Conservation (phyloP, 2,329 filamentous ascomycete genomes). For the Fusarium nematophilum region DNA sequence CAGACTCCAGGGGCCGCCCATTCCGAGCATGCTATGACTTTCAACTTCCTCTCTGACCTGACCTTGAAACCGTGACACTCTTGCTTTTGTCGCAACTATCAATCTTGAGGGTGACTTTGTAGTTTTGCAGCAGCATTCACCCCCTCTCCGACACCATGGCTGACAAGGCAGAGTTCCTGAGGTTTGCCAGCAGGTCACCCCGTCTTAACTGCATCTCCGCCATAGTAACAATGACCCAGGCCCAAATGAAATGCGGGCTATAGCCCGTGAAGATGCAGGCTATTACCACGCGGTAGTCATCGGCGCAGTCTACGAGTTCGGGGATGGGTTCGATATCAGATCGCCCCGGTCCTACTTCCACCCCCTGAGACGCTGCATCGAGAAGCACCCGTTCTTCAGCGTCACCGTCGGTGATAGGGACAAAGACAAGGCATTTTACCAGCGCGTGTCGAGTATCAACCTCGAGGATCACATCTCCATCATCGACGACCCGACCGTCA, state of each 20-base stretch:
- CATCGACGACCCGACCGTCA: not conserved
- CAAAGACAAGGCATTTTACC: constrained; percentile 37
- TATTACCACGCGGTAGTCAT: constrained; percentile 39
- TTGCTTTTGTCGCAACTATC: too few species aligned
- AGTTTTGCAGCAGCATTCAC: too few species aligned
- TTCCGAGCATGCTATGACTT: not conserved
- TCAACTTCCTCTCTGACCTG: not conserved
- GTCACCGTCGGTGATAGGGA: constrained; percentile 31
- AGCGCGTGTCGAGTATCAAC: constrained; percentile 30
- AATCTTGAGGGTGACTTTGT: too few species aligned
- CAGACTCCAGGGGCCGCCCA: constrained; percentile 29
- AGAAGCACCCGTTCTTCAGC: constrained; percentile 35
- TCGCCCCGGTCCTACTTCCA: constrained; percentile 24
- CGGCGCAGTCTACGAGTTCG: constrained; percentile 35
- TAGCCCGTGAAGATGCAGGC: constrained; percentile 36
- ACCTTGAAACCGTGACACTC: too few species aligned
- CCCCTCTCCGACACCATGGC: constrained; percentile 13
- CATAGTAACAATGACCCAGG: constrained; percentile 12
- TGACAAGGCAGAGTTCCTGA: constrained; percentile 20
- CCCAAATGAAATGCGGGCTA: constrained; percentile 38
- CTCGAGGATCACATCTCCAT: constrained; percentile 35
- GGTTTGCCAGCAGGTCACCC: constrained; percentile 29
- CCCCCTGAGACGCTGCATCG: constrained; percentile 31
- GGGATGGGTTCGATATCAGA: not conserved
- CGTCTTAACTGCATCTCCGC: not conserved